A percentile compares a stretch with the other conserved stretches of the same genome.
phyloP scores from a whole-genome alignment of 208 protist species.

The Wallacemonas sp. region DNA sequence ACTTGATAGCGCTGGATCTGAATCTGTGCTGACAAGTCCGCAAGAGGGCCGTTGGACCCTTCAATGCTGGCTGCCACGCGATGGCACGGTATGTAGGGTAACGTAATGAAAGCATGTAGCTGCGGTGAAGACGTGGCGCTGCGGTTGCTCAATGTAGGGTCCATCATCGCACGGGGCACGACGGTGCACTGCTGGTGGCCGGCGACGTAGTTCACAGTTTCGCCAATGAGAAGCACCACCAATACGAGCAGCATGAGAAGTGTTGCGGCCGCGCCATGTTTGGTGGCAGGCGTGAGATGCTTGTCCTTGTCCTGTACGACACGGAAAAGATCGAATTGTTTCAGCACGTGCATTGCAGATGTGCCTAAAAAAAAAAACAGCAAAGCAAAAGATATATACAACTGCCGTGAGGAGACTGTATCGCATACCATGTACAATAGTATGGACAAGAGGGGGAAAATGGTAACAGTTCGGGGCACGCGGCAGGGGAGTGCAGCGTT shows the following conservation, averaged over 20 bases:
- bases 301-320: conserved; percentile 41
- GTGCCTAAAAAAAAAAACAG: no score
- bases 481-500: no score
- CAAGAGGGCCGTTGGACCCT: background rate
- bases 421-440: no score
- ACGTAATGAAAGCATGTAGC: conserved; percentile 8
- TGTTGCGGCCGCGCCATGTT: conserved; percentile 22
- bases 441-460: no score
- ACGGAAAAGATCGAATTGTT: conserved; percentile 39
- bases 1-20: background rate
- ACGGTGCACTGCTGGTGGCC: conserved; percentile 37
- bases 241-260: conserved; percentile 20
- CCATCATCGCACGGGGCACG: conserved; percentile 11
- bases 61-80: conserved; percentile 8
- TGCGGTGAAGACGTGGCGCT: background rate
- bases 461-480: no score
- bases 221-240: conserved; percentile 20
- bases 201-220: conserved; percentile 23
- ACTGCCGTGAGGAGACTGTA: no score
- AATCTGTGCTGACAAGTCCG: background rate
- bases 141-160: background rate
- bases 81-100: conserved; percentile 26
- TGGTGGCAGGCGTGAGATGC: conserved; percentile 29
- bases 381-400: no score
- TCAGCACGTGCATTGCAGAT: background rate